A percentile compares a stretch with the other conserved stretches of the same genome.
phyloP scores from a whole-genome alignment of 2,329 filamentous ascomycete species.

The Calonectria pteridis region DNA sequence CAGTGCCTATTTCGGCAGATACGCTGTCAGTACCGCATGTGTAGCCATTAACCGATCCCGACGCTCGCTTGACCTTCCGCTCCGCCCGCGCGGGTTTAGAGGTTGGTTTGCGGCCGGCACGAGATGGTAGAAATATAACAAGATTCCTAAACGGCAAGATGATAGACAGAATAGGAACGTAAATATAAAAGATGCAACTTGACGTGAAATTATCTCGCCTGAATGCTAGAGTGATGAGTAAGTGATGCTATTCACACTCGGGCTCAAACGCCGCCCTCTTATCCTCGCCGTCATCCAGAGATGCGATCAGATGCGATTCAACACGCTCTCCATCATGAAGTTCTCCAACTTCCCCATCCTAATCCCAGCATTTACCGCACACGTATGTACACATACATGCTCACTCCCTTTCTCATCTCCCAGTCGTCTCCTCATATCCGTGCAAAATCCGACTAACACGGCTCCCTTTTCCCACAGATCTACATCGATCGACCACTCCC shows the following conservation, averaged over 20 bases:
- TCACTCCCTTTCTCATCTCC: neutral
- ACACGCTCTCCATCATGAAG: constrained; percentile 38
- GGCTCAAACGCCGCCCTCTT: neutral
- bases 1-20: constrained; percentile 22
- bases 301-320: constrained; percentile 27
- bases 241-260: neutral
- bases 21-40: constrained; percentile 28
- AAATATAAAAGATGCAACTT: neutral
- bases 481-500: constrained; percentile 50
- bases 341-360: constrained; percentile 52
- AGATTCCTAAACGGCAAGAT: neutral
- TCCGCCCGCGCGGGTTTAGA: constrained; percentile 1
- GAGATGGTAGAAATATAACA: neutral
- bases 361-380: constrained; percentile 53
- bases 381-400: constrained; percentile 47
- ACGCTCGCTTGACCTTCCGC: constrained; percentile 13
- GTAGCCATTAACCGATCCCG: constrained; percentile 15
- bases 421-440: neutral
- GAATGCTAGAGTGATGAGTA: neutral
- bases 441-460: neutral
- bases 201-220: neutral
- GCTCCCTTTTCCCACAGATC: constrained; percentile 39
- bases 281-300: neutral
- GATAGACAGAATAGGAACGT: neutral
- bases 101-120: neutral